Percentiles rank a stretch among this genome's conserved stretches.
Evolutionary conservation across 352 stramenopile species (phyloP).

Genomic region (Pythium insidiosum): DNA sequence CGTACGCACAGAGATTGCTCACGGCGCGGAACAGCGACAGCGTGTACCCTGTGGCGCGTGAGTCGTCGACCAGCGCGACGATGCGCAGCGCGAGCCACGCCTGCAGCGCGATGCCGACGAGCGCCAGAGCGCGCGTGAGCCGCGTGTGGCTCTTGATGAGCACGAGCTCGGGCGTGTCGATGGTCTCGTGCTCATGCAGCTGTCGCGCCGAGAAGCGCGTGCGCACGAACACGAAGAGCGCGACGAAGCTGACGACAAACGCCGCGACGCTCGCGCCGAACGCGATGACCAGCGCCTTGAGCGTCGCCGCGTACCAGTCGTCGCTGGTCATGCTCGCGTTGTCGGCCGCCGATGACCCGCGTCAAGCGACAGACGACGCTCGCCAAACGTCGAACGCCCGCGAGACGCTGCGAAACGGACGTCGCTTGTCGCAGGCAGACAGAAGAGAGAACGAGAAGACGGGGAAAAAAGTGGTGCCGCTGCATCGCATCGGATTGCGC

Average conservation of each 20-base stretch:
- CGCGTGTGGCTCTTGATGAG: conserved; percentile 54
- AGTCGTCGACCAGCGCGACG: conserved; percentile 11
- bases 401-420: background rate
- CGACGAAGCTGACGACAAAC: conserved; percentile 29
- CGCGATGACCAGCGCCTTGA: conserved; percentile 24
- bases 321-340: background rate
- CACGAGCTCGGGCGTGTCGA: conserved; percentile 43
- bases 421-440: background rate
- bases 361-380: background rate
- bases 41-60: conserved; percentile 14
- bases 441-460: background rate
- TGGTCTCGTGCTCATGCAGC: conserved; percentile 4
- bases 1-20: conserved; percentile 31
- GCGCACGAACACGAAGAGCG: conserved; percentile 21
- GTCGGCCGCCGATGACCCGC: background rate
- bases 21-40: conserved; percentile 40
- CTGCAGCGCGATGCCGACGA: conserved; percentile 33
- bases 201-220: conserved; percentile 14
- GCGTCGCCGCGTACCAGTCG: conserved; percentile 44
- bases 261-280: conserved; percentile 24
- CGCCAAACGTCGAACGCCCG: background rate
- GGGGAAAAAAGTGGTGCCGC: background rate
- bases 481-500: background rate
- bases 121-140: conserved; percentile 29
- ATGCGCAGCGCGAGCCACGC: conserved; percentile 20